Evolutionary conservation across 495 filamentous ascomycete genomes (phyloP), one percentile per base, ranked within the genome.

Genomic region (Trypethelium eluteriae): DNA sequence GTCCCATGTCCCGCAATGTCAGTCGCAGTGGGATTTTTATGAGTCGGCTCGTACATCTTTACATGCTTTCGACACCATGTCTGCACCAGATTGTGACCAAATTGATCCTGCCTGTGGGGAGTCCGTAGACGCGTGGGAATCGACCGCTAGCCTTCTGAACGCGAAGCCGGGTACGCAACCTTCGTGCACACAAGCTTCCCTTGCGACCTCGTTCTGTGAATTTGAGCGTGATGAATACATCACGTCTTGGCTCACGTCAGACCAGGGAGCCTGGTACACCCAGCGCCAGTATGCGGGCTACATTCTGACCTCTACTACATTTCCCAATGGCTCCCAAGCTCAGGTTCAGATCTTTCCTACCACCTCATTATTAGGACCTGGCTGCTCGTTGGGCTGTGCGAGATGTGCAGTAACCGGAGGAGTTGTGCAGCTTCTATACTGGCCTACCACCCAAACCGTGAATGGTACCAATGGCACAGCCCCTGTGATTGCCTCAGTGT

Each of bases 371-470:
- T 32, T 64, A 25, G 62, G 7, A 12, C 62, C 38, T 6, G 44
- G 62, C 9, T 57, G 62, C 18, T 11, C 62, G 2, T 46, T 64
- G 39, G 62, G 62, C 3, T 64, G 62, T 47, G 62, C 62, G 11
- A 39, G 62, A 44, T 64, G 62, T 47, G 62, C 36, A 39, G 34
- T 64, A 6, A 64, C 62, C 11, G 62, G 62, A 7, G 62, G 62
- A 16, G 18, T 14, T 14, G 39, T 64, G 4, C 38, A 49, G 35
- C 62, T 64, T 9, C 11, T 64, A 32, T 64, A 64, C 18, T 64
- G 62, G 62, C 62, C 62, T 39, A 12, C 38, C 32, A 47, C 32
- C 4, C 9, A 39, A 14, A 41, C 36, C 36, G 38, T n/a, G 38
- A 47, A 57, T 6, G 44, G 32, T 39, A 39, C 11, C 32, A 47